phyloP scores from a whole-genome alignment of 2,329 filamentous ascomycete species.

The Cephalotrichum gorgonifer region DNA sequence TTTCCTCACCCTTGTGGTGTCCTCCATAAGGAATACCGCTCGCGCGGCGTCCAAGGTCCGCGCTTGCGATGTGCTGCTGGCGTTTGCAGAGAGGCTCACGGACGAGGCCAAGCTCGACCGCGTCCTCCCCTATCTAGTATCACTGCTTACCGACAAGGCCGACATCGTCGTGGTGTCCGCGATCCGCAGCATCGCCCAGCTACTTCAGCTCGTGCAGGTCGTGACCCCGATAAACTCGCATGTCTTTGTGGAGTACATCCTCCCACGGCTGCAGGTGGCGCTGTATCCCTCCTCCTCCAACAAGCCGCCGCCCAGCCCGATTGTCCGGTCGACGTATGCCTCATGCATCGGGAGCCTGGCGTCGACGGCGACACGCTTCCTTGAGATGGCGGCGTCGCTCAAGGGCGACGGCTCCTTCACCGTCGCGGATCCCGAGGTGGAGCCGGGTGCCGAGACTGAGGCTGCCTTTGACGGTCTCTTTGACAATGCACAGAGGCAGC shows the following conservation, averaged over 20 bases:
- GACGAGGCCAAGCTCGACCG: constrained; percentile 95
- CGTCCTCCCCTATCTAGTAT: constrained; percentile 81
- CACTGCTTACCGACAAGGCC: constrained; percentile 68
- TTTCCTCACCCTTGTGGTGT: constrained; percentile 80
- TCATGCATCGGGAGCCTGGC: constrained; percentile 85
- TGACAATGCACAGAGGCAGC: constrained; percentile 73
- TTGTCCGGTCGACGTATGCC: constrained; percentile 85
- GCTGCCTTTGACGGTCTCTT: constrained; percentile 74
- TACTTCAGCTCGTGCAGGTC: constrained; percentile 78
- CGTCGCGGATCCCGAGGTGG: constrained; percentile 66
- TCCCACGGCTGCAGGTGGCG: constrained; percentile 50
- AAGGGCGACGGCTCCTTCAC: constrained; percentile 74
- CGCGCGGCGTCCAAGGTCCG: constrained; percentile 78
- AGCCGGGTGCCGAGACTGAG: constrained; percentile 57
- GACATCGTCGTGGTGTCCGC: constrained; percentile 81
- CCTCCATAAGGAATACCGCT: constrained; percentile 80
- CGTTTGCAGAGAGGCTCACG: constrained; percentile 81
- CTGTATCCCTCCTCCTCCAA: constrained; percentile 24
- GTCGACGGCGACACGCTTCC: constrained; percentile 70
- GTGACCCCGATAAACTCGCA: constrained; percentile 70
- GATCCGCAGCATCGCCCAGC: constrained; percentile 76
- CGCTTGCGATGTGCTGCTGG: constrained; percentile 83
- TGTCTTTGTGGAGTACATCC: constrained; percentile 57
- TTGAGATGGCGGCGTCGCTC: constrained; percentile 85
- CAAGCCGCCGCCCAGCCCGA: constrained; percentile 41